Conservation (phyloP, 371 early-diverging fungal genomes). For the Saksenaea oblongispora region DNA sequence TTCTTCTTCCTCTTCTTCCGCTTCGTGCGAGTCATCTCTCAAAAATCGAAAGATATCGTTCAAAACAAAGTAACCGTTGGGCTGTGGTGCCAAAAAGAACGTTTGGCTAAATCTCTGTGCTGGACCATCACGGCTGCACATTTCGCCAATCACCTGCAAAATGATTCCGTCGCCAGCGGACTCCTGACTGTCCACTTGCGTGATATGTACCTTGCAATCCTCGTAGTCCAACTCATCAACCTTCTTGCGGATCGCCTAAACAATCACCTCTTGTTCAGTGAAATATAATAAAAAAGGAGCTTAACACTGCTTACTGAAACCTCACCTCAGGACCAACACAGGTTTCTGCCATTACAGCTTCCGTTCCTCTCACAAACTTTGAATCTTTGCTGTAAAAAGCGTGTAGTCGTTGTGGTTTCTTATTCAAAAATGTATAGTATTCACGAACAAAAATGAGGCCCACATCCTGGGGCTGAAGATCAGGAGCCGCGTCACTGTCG, state of each 20-base stretch:
- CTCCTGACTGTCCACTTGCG: conserved; percentile 86
- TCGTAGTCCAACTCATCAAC: conserved; percentile 76
- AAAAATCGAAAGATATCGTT: conserved; percentile 96
- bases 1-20: conserved; percentile 28
- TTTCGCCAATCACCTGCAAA: conserved; percentile 91
- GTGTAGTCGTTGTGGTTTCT: conserved; percentile 81
- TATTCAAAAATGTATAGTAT: conserved; percentile 92
- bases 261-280: background rate
- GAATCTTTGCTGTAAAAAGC: conserved; percentile 88
- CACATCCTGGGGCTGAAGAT: conserved; percentile 65
- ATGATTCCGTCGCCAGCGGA: conserved; percentile 82
- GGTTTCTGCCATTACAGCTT: conserved; percentile 64
- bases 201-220: conserved; percentile 85
- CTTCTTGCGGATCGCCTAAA: conserved; percentile 76
- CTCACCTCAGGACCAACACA: conserved; percentile 41
- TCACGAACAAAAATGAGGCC: conserved; percentile 95
- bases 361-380: conserved; percentile 77
- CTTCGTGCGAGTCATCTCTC: conserved; percentile 59
- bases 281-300: background rate
- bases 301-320: background rate
- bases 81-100: conserved; percentile 90
- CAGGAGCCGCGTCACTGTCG: background rate
- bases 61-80: conserved; percentile 88
- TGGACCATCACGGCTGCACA: conserved; percentile 79
- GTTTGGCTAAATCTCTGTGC: conserved; percentile 92